A percentile compares a stretch with the other conserved stretches of the same genome.
phyloP scores from a whole-genome alignment of 495 filamentous ascomycete species.

The Penicillium cosmopolitanum region DNA sequence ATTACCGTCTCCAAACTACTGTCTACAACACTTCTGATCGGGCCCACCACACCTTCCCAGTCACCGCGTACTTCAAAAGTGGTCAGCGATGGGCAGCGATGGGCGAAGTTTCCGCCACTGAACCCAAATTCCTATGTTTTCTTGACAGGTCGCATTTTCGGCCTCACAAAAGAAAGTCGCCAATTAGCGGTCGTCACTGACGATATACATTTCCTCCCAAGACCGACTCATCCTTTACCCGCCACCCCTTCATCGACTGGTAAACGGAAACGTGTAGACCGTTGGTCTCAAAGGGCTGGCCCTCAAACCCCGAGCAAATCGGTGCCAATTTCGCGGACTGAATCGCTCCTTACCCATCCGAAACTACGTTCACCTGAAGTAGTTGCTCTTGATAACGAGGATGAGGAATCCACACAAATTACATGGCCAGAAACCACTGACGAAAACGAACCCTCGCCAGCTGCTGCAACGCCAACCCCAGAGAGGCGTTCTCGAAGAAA shows the following conservation, averaged over 20 bases:
- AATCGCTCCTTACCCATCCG: too few relatives aligned
- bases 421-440: neutral
- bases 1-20: constrained; percentile 1
- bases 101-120: constrained; percentile 19
- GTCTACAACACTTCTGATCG: constrained; percentile 9
- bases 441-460: constrained; percentile 4
- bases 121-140: constrained; percentile 9
- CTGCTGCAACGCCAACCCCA: constrained; percentile 1
- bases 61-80: constrained; percentile 22
- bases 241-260: too few relatives aligned
- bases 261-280: too few relatives aligned
- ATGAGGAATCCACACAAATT: neutral
- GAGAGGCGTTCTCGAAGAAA: constrained; percentile 10
- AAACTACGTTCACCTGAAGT: too few relatives aligned
- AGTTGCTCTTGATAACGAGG: too few relatives aligned
- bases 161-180: neutral
- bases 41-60: constrained; percentile 16
- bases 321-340: too few relatives aligned
- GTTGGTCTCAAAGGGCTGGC: too few relatives aligned
- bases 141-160: constrained; percentile 18
- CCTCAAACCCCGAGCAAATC: too few relatives aligned
- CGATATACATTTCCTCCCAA: too few relatives aligned
- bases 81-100: constrained; percentile 17
- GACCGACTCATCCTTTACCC: too few relatives aligned
- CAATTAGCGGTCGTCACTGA: too few relatives aligned